Conservation (phyloP, 805 yeast species). For the Wickerhamomyces strasburgensis region DNA sequence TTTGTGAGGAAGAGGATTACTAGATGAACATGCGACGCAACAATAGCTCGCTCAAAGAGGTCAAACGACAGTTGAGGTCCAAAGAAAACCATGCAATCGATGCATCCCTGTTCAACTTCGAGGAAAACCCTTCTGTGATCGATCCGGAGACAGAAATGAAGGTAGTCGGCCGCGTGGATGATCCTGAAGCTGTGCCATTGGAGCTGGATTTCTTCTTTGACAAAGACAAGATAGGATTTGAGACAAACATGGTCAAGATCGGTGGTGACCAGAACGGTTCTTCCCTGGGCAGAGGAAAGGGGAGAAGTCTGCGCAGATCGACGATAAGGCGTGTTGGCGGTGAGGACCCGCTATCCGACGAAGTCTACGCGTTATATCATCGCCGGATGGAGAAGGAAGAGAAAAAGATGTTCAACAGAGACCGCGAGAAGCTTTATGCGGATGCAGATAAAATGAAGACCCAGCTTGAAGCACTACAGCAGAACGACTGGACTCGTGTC, state of each 20-base stretch:
- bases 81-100: slow-evolving; percentile 17
- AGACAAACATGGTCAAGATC: slow-evolving; percentile 5
- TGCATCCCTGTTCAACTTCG: slow-evolving; percentile 24
- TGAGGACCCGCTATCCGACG: slow-evolving; percentile 43
- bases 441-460: slow-evolving; percentile 47
- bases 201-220: slow-evolving; percentile 6
- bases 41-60: slow-evolving; percentile 1
- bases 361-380: slow-evolving; percentile 41
- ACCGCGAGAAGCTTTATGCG: slow-evolving; percentile 43
- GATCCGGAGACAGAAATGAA: slow-evolving; percentile 13
- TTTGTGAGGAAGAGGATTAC: too few species aligned
- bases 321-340: slow-evolving; percentile 9
- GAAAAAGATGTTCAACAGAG: slow-evolving; percentile 46
- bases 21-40: too few species aligned
- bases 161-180: slow-evolving; percentile 4
- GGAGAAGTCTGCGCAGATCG: slow-evolving; percentile 13
- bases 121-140: slow-evolving; percentile 16
- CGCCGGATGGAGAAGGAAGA: slow-evolving; percentile 62
- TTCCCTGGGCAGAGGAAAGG: slow-evolving; percentile 1
- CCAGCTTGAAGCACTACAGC: slow-evolving; percentile 38
- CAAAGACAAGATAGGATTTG: slow-evolving; percentile 4
- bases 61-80: slow-evolving; percentile 18
- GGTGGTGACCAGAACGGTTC: slow-evolving; percentile 1
- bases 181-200: slow-evolving; percentile 4
- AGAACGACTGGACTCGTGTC: slow-evolving; percentile 42